Base-by-base conservation (phyloP, 768 basidiomycete species). In the Boletus reticuloceps region DNA sequence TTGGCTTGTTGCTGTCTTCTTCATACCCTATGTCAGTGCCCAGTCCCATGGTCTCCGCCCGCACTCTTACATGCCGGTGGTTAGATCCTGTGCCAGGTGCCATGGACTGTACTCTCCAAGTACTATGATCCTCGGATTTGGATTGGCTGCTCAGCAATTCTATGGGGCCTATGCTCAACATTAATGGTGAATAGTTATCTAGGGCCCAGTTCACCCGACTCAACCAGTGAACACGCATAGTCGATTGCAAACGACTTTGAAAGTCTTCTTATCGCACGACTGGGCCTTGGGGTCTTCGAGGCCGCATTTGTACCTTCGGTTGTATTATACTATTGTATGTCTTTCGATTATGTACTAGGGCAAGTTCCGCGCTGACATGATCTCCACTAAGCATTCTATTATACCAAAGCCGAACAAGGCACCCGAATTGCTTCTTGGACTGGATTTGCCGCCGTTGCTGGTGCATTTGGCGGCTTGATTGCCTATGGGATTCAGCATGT, bases 1-100 rank as follows among this genome's bases (percentile, higher is more conserved):
- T 65, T 90, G 88, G 89, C 70, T 89, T 42, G 87, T 85, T 54
- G 86, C 88, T 1, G 77, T 79, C 9, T 92, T 91, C 72, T 91
- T 86, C 72, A 83, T 91, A 69, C 83, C 90, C 58, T 91, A 91
- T 67, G 88, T 86, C 53, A 54, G 81, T 71, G 5, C 4, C 19
- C 16, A 17, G 2, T 3, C 27, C 25, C 12, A 32, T 41, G 10
- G 6, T 19, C 50, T 22, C n/a, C n/a, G 10, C 22, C n/a, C 29
- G 10, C 34, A 7, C 9, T 17, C 52, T 67, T 9, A 62, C 43
- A 5, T 22, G 13, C 19, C 16, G 2, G 9, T 43, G 51, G 14
- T 46, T 62, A 91, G 88, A 86, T 90, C 52, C 51, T 89, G 12
- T 84, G 75, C 56, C 85, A 88, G 72, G 74, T 90, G 34, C 89